These are phyloP conservation scores for Ormosia emarginata DNA, from an alignment of 306 rosid genomes.

Conservation along the genomic window DNA sequence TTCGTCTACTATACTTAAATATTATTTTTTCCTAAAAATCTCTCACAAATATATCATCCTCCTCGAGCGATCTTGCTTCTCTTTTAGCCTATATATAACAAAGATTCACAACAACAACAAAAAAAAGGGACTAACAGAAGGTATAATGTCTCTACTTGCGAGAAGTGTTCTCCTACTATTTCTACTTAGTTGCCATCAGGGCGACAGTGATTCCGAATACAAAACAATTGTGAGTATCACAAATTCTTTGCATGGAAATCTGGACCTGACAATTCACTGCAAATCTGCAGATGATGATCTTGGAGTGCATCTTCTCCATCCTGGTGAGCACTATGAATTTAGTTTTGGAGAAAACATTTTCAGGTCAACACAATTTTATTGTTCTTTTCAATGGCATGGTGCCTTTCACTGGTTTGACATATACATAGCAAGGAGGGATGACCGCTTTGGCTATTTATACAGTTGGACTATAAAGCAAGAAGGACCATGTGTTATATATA, in stretches of 20 bases:
- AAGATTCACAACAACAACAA: not conserved
- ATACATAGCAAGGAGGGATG: not conserved
- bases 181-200: not conserved
- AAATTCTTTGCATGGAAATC: not conserved
- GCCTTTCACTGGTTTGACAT: not conserved
- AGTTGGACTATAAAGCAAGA: not conserved
- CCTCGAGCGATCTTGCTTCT: too few species aligned
- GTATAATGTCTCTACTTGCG: not conserved
- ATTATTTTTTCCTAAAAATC: too few species aligned
- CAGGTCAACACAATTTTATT: not conserved
- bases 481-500: not conserved
- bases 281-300: not conserved
- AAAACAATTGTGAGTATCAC: not conserved
- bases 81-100: not conserved
- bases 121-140: too few species aligned
- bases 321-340: too few species aligned
- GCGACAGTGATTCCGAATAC: not conserved
- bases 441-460: accelerated
- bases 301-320: not conserved
- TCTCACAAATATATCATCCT: too few species aligned
- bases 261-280: not conserved
- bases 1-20: too few species aligned
- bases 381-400: not conserved
- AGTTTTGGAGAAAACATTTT: not conserved
- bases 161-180: not conserved